phyloP scores from a whole-genome alignment of 1,284 basidiomycete species.

The Uromyces viciae-fabae region DNA sequence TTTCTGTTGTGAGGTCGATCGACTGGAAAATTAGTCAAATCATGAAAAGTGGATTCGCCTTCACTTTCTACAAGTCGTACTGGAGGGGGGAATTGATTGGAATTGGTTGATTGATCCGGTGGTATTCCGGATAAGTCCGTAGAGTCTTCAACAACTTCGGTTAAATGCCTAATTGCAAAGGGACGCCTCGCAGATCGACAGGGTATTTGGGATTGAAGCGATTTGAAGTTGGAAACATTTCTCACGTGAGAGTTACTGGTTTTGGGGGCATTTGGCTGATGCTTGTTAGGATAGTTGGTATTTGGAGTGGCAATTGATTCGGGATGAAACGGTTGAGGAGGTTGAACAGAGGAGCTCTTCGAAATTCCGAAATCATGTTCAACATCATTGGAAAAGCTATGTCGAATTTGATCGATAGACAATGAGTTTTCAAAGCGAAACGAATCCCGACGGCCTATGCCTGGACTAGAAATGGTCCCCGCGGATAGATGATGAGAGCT shows the following conservation, averaged over 20 bases:
- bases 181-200: constrained; percentile 20
- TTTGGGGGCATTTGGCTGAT: neutral
- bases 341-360: constrained; percentile 10
- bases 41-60: constrained; percentile 75
- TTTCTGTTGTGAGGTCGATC: constrained; percentile 64
- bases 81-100: constrained; percentile 15
- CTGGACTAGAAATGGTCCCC: constrained; percentile 31
- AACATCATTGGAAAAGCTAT: constrained; percentile 12
- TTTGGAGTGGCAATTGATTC: constrained; percentile 6
- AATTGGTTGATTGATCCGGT: neutral
- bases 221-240: constrained; percentile 13
- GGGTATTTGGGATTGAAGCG: constrained; percentile 3
- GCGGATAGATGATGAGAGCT: constrained; percentile 4
- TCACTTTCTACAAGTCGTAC: constrained; percentile 57
- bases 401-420: constrained; percentile 14
- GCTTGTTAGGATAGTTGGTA: neutral
- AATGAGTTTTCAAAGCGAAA: neutral
- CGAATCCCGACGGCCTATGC: constrained; percentile 39
- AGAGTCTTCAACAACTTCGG: constrained; percentile 28
- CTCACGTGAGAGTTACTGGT: neutral
- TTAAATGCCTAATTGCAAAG: constrained; percentile 9
- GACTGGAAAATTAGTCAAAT: constrained; percentile 65
- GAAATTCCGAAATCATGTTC: neutral
- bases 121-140: constrained; percentile 26
- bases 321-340: neutral